Evolutionary conservation across 495 filamentous ascomycete species (phyloP).

Genomic region (Xylaria intraflava): DNA sequence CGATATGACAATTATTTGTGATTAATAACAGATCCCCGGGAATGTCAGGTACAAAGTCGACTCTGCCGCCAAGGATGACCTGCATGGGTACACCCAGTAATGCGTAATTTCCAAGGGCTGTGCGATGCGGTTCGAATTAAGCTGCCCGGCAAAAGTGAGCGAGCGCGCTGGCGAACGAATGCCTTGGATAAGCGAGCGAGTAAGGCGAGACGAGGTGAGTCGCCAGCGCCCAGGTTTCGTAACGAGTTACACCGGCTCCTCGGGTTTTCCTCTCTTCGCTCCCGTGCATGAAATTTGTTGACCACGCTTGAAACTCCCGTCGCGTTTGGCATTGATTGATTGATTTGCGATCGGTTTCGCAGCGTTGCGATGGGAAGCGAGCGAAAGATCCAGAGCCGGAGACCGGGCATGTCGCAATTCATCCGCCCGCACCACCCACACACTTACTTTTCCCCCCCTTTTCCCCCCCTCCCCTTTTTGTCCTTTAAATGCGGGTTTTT

Average conservation of each 20-base stretch:
- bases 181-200: not conserved
- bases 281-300: not conserved
- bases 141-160: not conserved
- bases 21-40: slow-evolving; percentile 4
- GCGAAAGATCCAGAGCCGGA: not conserved
- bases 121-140: not conserved
- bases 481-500: not conserved
- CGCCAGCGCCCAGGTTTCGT: not conserved
- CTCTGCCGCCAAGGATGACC: slow-evolving; percentile 1
- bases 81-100: not conserved
- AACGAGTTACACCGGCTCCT: not conserved
- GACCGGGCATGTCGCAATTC: not conserved
- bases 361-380: not conserved
- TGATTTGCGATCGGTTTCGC: not conserved
- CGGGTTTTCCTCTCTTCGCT: not conserved
- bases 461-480: not conserved
- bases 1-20: slow-evolving; percentile 6
- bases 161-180: not conserved
- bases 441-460: not conserved
- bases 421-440: not conserved
- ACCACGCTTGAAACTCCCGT: slow-evolving; percentile 5
- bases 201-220: not conserved
- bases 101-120: not conserved
- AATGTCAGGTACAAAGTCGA: not conserved
- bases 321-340: slow-evolving; percentile 5